These are phyloP conservation scores for Wickerhamomyces ciferrii DNA, from an alignment of 805 yeast genomes.

Conservation along the genomic window DNA sequence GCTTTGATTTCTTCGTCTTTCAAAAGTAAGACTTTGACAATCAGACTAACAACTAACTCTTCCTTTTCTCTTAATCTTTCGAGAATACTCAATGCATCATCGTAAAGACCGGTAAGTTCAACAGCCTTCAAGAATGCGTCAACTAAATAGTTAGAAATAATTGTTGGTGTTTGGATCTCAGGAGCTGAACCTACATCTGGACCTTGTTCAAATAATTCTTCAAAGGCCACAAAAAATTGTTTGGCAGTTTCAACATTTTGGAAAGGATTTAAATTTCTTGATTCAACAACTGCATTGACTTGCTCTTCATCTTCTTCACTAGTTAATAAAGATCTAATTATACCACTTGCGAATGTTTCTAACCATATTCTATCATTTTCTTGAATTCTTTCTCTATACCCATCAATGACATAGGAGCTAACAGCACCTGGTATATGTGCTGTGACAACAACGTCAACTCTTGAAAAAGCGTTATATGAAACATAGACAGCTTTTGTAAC, in stretches of 20 bases:
- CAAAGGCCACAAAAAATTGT: constrained; percentile 60
- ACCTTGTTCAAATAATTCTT: constrained; percentile 61
- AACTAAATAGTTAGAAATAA: constrained; percentile 61
- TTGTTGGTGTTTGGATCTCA: constrained; percentile 64
- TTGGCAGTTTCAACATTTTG: constrained; percentile 39
- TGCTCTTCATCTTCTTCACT: constrained; percentile 73
- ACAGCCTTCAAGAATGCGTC: constrained; percentile 67
- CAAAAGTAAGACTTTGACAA: constrained; percentile 46
- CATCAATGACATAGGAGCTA: constrained; percentile 41
- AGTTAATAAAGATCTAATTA: constrained; percentile 68
- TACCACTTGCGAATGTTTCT: constrained; percentile 51
- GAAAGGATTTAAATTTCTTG: constrained; percentile 79
- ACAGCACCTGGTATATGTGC: constrained; percentile 76
- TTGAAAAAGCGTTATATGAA: constrained; percentile 66
- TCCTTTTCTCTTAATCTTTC: constrained; percentile 44
- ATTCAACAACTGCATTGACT: constrained; percentile 69
- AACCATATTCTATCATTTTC: constrained; percentile 51
- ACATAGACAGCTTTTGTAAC: constrained; percentile 71
- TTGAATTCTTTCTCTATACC: constrained; percentile 43
- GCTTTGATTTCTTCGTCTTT: constrained; percentile 59
- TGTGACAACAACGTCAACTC: constrained; percentile 63
- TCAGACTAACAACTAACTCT: constrained; percentile 51
- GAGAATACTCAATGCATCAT: constrained; percentile 55
- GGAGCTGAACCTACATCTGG: constrained; percentile 60
- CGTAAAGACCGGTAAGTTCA: constrained; percentile 59